Conservation (phyloP, 75 land plant species). For the Sequoia sempervirens region DNA sequence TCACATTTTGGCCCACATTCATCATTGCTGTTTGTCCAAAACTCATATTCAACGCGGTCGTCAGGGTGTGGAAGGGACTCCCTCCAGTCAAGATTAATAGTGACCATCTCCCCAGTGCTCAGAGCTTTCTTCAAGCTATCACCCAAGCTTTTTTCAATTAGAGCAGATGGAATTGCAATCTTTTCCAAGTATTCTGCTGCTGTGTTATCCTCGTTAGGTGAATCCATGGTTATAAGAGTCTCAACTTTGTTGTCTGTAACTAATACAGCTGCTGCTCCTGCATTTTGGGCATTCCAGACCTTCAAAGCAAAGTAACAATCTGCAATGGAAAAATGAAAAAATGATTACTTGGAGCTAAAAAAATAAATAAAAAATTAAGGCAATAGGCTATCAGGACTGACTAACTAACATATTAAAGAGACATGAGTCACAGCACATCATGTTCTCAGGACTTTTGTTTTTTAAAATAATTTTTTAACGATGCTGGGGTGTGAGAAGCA, state of each 20-base stretch:
- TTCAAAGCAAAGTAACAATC: conserved; percentile 63
- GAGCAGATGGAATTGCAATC: conserved; percentile 57
- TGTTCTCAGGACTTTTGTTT: background rate
- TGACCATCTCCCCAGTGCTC: conserved; percentile 42
- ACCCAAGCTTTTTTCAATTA: conserved; percentile 41
- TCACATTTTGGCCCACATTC: conserved; percentile 66
- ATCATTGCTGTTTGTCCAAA: conserved; percentile 69
- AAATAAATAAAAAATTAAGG: background rate
- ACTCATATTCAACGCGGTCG: conserved; percentile 64
- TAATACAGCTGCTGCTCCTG: conserved; percentile 65
- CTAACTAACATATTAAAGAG: background rate
- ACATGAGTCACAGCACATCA: background rate
- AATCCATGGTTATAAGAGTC: conserved; percentile 57
- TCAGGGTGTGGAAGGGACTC: conserved; percentile 71
- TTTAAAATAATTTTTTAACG: background rate
- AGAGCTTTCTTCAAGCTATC: conserved; percentile 46
- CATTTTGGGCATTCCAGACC: conserved; percentile 58
- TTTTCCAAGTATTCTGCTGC: conserved; percentile 28
- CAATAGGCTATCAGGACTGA: background rate
- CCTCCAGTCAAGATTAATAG: conserved; percentile 59
- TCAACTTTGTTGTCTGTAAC: conserved; percentile 56
- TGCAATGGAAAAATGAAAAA: conserved; percentile 21
- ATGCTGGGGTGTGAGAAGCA: background rate
- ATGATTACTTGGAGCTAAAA: background rate
- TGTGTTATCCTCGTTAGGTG: conserved; percentile 46